These are phyloP conservation scores for Phoma sp. DNA, from an alignment of 2,329 filamentous ascomycete species.

Conservation along the genomic window DNA sequence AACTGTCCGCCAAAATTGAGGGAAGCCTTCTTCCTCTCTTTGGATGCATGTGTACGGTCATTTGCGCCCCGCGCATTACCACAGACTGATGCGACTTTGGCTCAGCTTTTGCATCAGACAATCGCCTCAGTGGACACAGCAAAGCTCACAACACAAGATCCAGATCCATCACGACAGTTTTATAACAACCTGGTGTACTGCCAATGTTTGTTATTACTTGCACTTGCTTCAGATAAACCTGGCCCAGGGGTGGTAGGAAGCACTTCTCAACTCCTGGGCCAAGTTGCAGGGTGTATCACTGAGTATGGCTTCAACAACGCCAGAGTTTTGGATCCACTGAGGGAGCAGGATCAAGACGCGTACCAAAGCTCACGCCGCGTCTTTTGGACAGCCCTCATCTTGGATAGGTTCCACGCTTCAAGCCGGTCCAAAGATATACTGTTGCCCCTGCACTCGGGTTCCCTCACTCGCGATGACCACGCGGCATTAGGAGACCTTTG, in stretches of 20 bases:
- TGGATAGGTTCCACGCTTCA: conserved; percentile 48
- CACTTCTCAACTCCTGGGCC: conserved; percentile 39
- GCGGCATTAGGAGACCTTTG: conserved; percentile 40
- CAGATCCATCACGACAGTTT: conserved; percentile 35
- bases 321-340: conserved; percentile 29
- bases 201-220: conserved; percentile 40
- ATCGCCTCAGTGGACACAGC: conserved; percentile 38
- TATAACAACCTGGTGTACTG: conserved; percentile 45
- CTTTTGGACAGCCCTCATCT: conserved; percentile 45
- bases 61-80: conserved; percentile 38
- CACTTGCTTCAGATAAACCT: conserved; percentile 42
- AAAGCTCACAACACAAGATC: conserved; percentile 34
- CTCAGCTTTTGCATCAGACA: conserved; percentile 39
- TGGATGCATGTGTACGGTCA: conserved; percentile 44
- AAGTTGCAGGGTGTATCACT: conserved; percentile 38
- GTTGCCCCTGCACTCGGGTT: conserved; percentile 38
- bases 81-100: conserved; percentile 30
- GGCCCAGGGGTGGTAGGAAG: conserved; percentile 34
- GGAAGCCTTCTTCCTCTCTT: conserved; percentile 44
- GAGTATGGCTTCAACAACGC: conserved; percentile 42
- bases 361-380: conserved; percentile 42
- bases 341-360: conserved; percentile 40
- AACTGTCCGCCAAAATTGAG: conserved; percentile 44
- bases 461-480: conserved; percentile 41
- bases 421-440: conserved; percentile 42